Evolutionary conservation across 495 filamentous ascomycete species (phyloP).

Genomic region (Wilcoxina mikolae): DNA sequence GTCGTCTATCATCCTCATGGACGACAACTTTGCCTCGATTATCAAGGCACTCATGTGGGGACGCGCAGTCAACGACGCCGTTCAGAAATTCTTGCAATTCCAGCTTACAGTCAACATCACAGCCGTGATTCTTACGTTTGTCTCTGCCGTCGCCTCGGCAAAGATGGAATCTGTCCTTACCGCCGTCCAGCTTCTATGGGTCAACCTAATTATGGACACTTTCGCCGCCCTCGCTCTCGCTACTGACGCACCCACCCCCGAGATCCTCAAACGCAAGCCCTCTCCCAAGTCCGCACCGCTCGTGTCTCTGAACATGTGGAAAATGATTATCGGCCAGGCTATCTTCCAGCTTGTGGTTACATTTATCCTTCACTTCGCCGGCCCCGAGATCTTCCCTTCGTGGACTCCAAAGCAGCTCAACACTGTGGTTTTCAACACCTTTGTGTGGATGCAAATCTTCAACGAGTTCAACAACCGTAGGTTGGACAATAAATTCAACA

Average conservation of each 20-base stretch:
- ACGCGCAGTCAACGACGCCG: constrained; percentile 77
- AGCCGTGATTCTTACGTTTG: constrained; percentile 67
- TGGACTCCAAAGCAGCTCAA: constrained; percentile 41
- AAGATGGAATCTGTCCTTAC: constrained; percentile 58
- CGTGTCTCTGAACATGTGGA: constrained; percentile 82
- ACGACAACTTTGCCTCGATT: constrained; percentile 81
- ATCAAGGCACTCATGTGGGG: constrained; percentile 85
- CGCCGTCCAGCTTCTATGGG: constrained; percentile 79
- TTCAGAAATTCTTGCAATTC: constrained; percentile 82
- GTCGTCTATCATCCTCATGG: constrained; percentile 79
- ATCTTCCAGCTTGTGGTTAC: constrained; percentile 68
- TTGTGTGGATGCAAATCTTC: constrained; percentile 95
- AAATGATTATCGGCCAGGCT: constrained; percentile 83
- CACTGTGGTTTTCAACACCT: constrained; percentile 82
- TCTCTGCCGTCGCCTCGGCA: constrained; percentile 58
- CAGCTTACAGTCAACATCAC: constrained; percentile 88
- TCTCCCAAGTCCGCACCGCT: constrained; percentile 61
- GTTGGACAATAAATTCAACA: constrained; percentile 77
- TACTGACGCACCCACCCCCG: constrained; percentile 66
- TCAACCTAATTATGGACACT: constrained; percentile 90
- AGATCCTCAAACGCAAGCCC: constrained; percentile 70
- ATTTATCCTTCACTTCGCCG: constrained; percentile 64
- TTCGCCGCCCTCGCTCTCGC: constrained; percentile 76
- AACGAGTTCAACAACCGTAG: constrained; percentile 90
- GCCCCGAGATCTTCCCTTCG: constrained; percentile 41